Evolutionary conservation across 176 grass and related monocot genomes (phyloP), one percentile per base, ranked within the genome.

Genomic region (Oryza glaberrima): DNA sequence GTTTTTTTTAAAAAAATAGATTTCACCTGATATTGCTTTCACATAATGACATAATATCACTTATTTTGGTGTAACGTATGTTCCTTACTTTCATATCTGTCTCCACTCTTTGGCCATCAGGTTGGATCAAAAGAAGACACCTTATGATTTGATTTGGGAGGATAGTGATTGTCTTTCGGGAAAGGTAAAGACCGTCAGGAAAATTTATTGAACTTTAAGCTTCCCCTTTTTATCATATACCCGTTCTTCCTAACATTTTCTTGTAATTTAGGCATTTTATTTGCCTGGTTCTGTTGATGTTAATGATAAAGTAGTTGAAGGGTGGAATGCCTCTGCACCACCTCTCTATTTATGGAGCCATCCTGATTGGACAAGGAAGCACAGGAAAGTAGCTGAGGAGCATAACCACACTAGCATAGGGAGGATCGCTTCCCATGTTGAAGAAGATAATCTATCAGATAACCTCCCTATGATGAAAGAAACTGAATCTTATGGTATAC

Each of bases 71-170:
- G n/a, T 4, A 67, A 23, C 56, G 22, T 41, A 10, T 10, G 8
- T 84, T 44, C 9, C 43, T 44, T 43, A 43, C 7, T 43, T 64
- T 3, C 35, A 9, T 52, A 6, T 45, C 14, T 69, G 16, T 3
- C 6, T 75, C 43, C 13, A 36, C 74, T 30, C 8, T 60, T 11
- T 69, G 45, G 7, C 28, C 64, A 26, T 82, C 90, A 99, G 96
- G 72, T 81, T 99, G 56, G 91, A 99, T 72, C 32, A 82, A 78
- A 99, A 95, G 78, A 86, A 48, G 47, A 74, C 34, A 49, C 88
- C 80, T 20, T 99, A 99, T 88, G 90, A 96, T 85, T 92, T 99
- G 86, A 83, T 99, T 73, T 99, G 94, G 96, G 90, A 90, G 78
- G 94, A 96, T 80, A 82, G 52, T 86, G 66, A 89, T 40, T 79